Evolutionary conservation across 208 protist genomes (phyloP).

Genomic region (Trypanosoma vivax): DNA sequence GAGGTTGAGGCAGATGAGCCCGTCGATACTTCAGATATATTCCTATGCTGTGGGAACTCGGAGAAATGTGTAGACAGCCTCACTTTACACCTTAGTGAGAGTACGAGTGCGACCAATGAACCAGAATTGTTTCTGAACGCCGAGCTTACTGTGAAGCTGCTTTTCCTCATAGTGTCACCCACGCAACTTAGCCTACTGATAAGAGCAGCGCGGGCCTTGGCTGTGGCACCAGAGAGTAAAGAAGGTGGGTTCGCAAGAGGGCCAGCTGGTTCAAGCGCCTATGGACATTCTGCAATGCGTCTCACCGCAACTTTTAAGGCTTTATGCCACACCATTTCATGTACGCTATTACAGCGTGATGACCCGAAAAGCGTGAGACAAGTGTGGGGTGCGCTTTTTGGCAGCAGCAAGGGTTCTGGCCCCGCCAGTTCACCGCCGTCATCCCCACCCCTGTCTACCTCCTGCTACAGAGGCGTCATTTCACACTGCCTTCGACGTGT

Average conservation of each 20-base stretch:
- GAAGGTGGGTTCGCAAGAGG: background rate
- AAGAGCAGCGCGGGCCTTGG: conserved; percentile 11
- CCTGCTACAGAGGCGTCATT: too few relatives aligned
- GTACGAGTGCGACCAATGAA: background rate
- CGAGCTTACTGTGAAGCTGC: conserved; percentile 12
- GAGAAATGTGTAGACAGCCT: conserved; percentile 17
- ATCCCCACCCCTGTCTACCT: too few relatives aligned
- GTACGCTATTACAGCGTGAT: conserved; percentile 10
- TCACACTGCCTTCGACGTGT: conserved; percentile 8
- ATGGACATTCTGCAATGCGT: conserved; percentile 1
- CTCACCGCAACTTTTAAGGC: conserved; percentile 13
- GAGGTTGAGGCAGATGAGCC: conserved; percentile 20
- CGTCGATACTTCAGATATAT: conserved; percentile 19
- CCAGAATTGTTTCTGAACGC: conserved; percentile 6
- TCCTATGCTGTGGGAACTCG: conserved; percentile 15
- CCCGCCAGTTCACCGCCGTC: background rate
- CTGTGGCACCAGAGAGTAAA: conserved; percentile 10
- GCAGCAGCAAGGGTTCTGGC: background rate
- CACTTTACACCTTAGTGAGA: conserved; percentile 12
- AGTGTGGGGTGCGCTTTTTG: conserved; percentile 12
- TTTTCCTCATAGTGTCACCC: conserved; percentile 18
- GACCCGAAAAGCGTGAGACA: conserved; percentile 10
- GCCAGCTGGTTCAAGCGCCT: background rate
- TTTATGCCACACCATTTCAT: conserved; percentile 20
- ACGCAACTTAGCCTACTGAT: conserved; percentile 15